Base-by-base conservation (phyloP, 169 alveolate species). In the Plasmodium fragile region DNA sequence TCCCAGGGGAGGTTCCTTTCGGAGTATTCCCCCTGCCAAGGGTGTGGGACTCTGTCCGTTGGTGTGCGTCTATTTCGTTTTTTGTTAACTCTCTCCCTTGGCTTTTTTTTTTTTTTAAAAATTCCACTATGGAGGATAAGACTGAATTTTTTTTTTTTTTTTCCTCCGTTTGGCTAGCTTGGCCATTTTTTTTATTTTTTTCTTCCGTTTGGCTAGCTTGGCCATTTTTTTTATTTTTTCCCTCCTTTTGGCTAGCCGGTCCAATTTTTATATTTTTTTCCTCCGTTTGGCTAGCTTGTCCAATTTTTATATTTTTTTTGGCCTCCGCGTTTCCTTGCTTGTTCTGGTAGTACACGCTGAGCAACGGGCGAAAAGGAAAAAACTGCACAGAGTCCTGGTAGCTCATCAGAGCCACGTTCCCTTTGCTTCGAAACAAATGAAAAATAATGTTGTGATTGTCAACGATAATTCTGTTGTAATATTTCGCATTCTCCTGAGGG, bases 361-460 rank as follows among this genome's bases (percentile, higher is more conserved):
- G 45, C 52, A 85, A 36, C 8, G 93, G 93, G 25, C 80, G 78
- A 53, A 73, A 85, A 32, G 93, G 93, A 36, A 85, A 85, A 36
- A 69, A 55, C 5, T 75, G n/a, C 59, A 85, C 84, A 75, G 87
- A 85, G 11, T 85, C 93, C 2, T 30, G 70, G 34, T 85, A 85
- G 30, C 32, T 52, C 79, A 85, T 53, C 13, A 85, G 79, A 45
- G 65, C 69, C 79, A 85, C 59, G 41, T 77, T 73, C 28, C 32
- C 69, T 85, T 85, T 73, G 13, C 79, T 45, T 75, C 93, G 39
- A 49, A 85, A 85, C 30, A 85, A 85, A 18, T 85, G 93, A 55
- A 85, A 85, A 32, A 85, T 85, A 4, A 85, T 53, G 65, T 85
- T 85, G 80, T 85, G 93, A 77, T 85, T 85, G 65, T 85, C 93